These are phyloP conservation scores for Penicillium griseofulvum DNA, from an alignment of 2,329 filamentous ascomycete genomes.

Conservation along the genomic window DNA sequence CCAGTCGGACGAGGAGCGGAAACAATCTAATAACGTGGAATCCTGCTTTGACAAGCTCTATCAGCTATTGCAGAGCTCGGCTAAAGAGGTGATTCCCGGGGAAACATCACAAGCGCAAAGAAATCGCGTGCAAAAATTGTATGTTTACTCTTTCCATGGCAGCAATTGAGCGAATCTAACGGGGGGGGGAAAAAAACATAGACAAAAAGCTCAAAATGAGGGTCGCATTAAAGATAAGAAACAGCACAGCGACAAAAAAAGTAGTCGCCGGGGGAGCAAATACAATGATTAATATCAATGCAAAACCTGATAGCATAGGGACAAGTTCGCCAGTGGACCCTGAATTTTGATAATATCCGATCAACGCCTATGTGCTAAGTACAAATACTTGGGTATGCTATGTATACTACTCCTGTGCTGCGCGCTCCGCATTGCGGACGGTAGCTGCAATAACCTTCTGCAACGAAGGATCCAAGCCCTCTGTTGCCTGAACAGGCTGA, in stretches of 20 bases:
- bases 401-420: conserved; percentile 23
- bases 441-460: conserved; percentile 51
- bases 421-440: conserved; percentile 34
- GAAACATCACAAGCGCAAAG: conserved; percentile 58
- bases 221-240: conserved; percentile 59
- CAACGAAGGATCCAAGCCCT: conserved; percentile 54
- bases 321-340: conserved; percentile 13
- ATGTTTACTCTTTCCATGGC: conserved; percentile 24
- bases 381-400: conserved; percentile 9
- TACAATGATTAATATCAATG: conserved; percentile 35
- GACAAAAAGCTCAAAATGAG: conserved; percentile 59
- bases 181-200: conserved; percentile 29
- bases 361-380: conserved; percentile 27
- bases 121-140: conserved; percentile 55
- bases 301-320: not conserved
- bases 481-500: conserved; percentile 44
- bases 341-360: conserved; percentile 19
- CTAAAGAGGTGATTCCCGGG: conserved; percentile 54
- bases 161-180: conserved; percentile 10
- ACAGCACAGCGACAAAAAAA: conserved; percentile 61
- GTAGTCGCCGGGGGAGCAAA: conserved; percentile 47
- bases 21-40: conserved; percentile 59
- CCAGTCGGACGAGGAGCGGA: conserved; percentile 62
- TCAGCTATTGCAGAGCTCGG: conserved; percentile 53
- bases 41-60: conserved; percentile 59